Percentiles rank a stretch among this genome's conserved stretches.
Conservation (phyloP, 169 alveolate genomes). For the Plasmodium cynomolgi region DNA sequence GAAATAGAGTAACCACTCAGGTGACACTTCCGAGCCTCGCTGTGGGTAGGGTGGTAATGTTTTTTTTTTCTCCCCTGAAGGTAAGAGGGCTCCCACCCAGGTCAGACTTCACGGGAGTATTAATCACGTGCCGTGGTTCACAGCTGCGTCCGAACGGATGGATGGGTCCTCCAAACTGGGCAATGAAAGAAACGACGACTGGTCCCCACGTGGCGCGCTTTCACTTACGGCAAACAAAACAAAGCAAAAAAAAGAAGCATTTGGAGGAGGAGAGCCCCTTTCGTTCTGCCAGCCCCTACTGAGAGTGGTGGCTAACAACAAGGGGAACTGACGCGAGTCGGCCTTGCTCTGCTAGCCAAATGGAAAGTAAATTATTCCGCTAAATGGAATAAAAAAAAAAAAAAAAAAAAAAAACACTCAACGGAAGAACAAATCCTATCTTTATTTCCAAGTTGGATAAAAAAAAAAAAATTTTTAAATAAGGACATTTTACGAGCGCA, state of each 20-base stretch:
- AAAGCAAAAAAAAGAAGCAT: too few species aligned
- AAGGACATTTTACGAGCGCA: neutral
- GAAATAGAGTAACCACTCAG: neutral
- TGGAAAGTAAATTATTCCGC: neutral
- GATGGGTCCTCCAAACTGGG: neutral
- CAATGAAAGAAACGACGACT: neutral
- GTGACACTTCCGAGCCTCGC: neutral
- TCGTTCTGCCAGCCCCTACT: neutral
- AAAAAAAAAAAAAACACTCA: neutral
- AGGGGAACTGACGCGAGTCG: neutral
- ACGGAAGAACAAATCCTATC: neutral
- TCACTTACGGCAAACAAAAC: neutral
- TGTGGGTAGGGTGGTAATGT: neutral
- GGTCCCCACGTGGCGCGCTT: neutral
- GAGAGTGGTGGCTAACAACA: neutral
- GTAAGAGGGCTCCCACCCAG: neutral
- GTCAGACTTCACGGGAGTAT: neutral
- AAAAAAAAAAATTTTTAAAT: too few species aligned
- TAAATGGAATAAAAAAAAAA: too few species aligned
- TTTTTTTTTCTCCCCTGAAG: neutral
- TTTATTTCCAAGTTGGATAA: neutral
- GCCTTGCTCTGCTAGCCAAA: neutral
- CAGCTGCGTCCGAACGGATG: neutral
- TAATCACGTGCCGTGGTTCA: neutral
- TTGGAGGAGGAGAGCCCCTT: neutral